Evolutionary conservation across 2,329 filamentous ascomycete species (phyloP).

Genomic region (Pseudomassariella vexata): DNA sequence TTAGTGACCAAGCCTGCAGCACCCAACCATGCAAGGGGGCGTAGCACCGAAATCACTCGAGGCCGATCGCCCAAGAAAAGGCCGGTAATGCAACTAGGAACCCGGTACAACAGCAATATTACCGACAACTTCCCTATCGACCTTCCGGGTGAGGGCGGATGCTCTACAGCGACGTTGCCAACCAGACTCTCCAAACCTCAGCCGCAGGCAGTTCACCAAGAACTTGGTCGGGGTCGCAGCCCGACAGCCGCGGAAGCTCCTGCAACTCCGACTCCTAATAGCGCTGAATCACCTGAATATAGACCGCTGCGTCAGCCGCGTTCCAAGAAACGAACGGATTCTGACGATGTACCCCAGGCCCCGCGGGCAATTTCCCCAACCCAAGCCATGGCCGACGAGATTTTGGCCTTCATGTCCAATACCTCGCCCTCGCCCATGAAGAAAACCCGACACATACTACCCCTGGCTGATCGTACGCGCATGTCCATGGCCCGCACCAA

Average conservation of each 20-base stretch:
- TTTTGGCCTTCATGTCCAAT: constrained; percentile 48
- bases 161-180: too few relatives aligned
- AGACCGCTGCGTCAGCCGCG: neutral
- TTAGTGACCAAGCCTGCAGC: constrained; percentile 10
- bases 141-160: neutral
- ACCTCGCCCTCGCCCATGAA: constrained; percentile 54
- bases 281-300: too few relatives aligned
- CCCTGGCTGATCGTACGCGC: constrained; percentile 72
- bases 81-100: constrained; percentile 2
- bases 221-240: too few relatives aligned
- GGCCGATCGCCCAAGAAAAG: constrained; percentile 1
- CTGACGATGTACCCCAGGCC: too few relatives aligned
- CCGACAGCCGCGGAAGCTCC: too few relatives aligned
- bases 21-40: constrained; percentile 4
- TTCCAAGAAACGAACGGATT: constrained; percentile 5
- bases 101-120: neutral
- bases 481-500: constrained; percentile 64
- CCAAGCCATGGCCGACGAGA: constrained; percentile 49
- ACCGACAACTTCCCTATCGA: neutral
- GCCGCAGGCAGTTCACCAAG: too few relatives aligned
- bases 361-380: constrained; percentile 32
- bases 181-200: too few relatives aligned
- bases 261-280: too few relatives aligned
- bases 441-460: constrained; percentile 49
- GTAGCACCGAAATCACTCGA: neutral